Base-by-base conservation (phyloP, 2,329 filamentous ascomycete genomes). In the Diaporthe sp. region DNA sequence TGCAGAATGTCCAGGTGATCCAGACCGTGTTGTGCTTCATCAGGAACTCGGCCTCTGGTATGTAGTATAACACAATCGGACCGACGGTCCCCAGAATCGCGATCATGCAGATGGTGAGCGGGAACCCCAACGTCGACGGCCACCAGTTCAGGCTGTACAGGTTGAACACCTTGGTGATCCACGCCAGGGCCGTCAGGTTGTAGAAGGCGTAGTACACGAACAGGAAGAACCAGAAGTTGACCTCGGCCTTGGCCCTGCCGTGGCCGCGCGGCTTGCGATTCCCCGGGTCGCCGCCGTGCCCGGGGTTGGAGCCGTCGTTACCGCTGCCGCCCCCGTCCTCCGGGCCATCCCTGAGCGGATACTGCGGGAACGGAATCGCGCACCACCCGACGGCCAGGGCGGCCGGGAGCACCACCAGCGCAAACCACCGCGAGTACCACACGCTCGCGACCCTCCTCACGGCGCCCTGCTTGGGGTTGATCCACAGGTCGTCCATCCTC, bases 191-290 rank as follows among this genome's bases (percentile, higher is more conserved):
- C 6, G 90, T 92, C 32, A 93, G 79, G 79, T 92, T 93, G 82
- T 93, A 93, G 77, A 92, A 89, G 73, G 91, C 90, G 81, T 93
- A 93, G 83, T 93, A 93, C 73, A 92, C 88, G 65, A 92, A 88
- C 50, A 93, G 84, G 79, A 93, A 93, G 85, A 92, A 93, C 91
- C 92, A 93, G 79, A 93, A 93, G 83, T 92, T 92, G 77, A 93
- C 88, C 76, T 89, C 88, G 6, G 93, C 91, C 55, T 88, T 85
- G 8, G 91, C 90, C 77, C 88, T 86, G 73, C 92, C 92, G 84
- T 93, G 91, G 35, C 91, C 91, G 0, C 91, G 91, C 0, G 85
- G 82, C 71, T 87, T 88, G 76, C 84, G 83, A 51, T 81, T 5
- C n/a, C 47, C 47, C 6, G 47, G 47, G n/a, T 25, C 47, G 4